Evolutionary conservation across 352 stramenopile species (phyloP).

Genomic region (Globisporangium okanoganense): DNA sequence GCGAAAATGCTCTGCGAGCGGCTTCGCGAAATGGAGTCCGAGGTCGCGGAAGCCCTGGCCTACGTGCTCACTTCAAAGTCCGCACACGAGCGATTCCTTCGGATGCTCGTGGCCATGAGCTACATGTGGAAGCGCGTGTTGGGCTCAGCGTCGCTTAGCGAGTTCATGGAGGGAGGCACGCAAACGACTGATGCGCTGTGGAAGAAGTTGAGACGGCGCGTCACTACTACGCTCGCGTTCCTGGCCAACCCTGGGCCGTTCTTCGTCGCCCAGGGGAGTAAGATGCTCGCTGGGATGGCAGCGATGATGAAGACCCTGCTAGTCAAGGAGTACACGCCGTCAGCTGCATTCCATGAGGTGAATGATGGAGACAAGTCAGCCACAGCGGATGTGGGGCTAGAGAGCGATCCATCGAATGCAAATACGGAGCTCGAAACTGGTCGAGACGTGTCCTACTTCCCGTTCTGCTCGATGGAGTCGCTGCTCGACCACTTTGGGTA

Average conservation of each 20-base stretch:
- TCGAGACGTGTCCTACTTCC: conserved; percentile 17
- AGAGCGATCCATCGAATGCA: background rate
- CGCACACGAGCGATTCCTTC: conserved; percentile 21
- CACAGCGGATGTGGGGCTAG: background rate
- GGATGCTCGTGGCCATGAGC: conserved; percentile 31
- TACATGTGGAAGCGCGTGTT: conserved; percentile 43
- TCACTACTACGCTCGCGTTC: conserved; percentile 2
- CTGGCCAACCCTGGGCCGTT: conserved; percentile 17
- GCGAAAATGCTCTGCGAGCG: conserved; percentile 24
- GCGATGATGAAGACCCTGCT: conserved; percentile 1
- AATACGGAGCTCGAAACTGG: background rate
- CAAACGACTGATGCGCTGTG: conserved; percentile 18
- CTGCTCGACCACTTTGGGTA: conserved; percentile 33
- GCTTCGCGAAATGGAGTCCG: conserved; percentile 21
- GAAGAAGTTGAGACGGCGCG: conserved; percentile 16
- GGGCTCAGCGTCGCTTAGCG: conserved; percentile 17
- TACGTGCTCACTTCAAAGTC: conserved; percentile 18
- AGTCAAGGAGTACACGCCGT: background rate
- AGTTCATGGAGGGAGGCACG: conserved; percentile 24
- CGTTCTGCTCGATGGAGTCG: conserved; percentile 27
- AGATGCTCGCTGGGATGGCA: conserved; percentile 8
- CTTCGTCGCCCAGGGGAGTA: conserved; percentile 13
- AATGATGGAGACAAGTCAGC: background rate
- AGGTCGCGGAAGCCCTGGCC: conserved; percentile 18
- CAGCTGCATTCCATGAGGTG: background rate